Evolutionary conservation across 352 stramenopile genomes (phyloP).

Genomic region (Pythium pectinolyticum): DNA sequence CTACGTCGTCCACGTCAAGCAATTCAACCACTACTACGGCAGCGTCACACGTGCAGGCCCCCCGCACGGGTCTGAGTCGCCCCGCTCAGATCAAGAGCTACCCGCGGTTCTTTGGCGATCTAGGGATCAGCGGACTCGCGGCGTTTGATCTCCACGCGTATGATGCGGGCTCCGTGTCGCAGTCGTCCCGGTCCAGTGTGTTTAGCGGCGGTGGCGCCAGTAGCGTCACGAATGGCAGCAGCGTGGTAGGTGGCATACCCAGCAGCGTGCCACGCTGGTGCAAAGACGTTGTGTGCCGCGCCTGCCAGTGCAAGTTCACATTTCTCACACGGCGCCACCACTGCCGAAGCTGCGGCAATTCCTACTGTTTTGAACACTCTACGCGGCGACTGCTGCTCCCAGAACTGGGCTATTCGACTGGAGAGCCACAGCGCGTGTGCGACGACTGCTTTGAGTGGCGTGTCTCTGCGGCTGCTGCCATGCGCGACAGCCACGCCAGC

Average conservation of each 20-base stretch:
- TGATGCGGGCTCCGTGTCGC: not conserved
- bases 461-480: too few species aligned
- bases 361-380: slow-evolving; percentile 87
- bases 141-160: slow-evolving; percentile 2
- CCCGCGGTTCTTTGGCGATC: slow-evolving; percentile 26
- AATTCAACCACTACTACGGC: not conserved
- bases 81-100: not conserved
- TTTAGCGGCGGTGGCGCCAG: not conserved
- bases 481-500: slow-evolving; percentile 13
- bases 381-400: slow-evolving; percentile 66
- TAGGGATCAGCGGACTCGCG: not conserved
- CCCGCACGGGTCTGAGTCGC: slow-evolving; percentile 1
- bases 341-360: slow-evolving; percentile 80
- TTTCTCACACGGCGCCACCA: slow-evolving; percentile 77
- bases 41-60: too few species aligned
- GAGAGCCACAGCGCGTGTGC: slow-evolving; percentile 72
- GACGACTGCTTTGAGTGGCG: slow-evolving; percentile 78
- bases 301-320: slow-evolving; percentile 72
- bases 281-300: slow-evolving; percentile 62
- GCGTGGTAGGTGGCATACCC: not conserved
- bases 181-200: slow-evolving; percentile 9
- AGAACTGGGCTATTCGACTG: slow-evolving; percentile 66
- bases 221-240: slow-evolving; percentile 4
- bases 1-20: not conserved
- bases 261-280: slow-evolving; percentile 61